Conservation (phyloP, 2,329 filamentous ascomycete genomes). For the Xylariaceae sp. region DNA sequence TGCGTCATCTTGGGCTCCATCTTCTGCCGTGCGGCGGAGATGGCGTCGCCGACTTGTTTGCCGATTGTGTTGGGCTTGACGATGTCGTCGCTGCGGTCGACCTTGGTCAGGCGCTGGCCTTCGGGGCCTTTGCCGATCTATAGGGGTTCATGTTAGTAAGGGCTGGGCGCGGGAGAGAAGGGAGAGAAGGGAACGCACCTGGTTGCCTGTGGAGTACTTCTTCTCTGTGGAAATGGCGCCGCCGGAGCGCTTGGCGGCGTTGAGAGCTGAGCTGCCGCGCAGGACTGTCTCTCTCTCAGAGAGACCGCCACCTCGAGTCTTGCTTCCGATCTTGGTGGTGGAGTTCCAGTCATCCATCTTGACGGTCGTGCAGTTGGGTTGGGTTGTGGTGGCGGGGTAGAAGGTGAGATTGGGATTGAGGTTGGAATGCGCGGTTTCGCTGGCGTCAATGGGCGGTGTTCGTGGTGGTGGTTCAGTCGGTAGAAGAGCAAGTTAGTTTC, state of each 20-base stretch:
- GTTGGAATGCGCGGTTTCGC: background rate
- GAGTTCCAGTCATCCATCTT: slow-evolving; percentile 79
- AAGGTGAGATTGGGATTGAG: slow-evolving; percentile 1
- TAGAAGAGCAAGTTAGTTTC: background rate
- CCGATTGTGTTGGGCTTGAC: slow-evolving; percentile 94
- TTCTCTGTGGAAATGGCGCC: slow-evolving; percentile 82
- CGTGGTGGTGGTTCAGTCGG: background rate
- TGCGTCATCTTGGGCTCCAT: slow-evolving; percentile 95
- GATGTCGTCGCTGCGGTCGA: slow-evolving; percentile 95
- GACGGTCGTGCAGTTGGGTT: slow-evolving; percentile 36
- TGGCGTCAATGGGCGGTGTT: background rate
- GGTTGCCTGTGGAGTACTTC: slow-evolving; percentile 76
- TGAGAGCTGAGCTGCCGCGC: slow-evolving; percentile 76
- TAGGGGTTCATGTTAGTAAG: background rate
- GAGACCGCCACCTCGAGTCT: slow-evolving; percentile 64
- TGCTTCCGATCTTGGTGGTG: slow-evolving; percentile 91
- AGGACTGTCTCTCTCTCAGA: slow-evolving; percentile 79
- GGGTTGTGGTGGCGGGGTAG: slow-evolving; percentile 24
- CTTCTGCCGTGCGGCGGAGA: slow-evolving; percentile 72
- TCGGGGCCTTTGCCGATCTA: slow-evolving; percentile 59
- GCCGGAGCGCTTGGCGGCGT: slow-evolving; percentile 82
- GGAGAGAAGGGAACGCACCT: slow-evolving; percentile 54
- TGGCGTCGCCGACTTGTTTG: slow-evolving; percentile 74
- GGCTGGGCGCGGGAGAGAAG: background rate
- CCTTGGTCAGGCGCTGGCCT: slow-evolving; percentile 94